Conservation (phyloP, 108 stramenopile species). For the Craspedostauros australis region DNA sequence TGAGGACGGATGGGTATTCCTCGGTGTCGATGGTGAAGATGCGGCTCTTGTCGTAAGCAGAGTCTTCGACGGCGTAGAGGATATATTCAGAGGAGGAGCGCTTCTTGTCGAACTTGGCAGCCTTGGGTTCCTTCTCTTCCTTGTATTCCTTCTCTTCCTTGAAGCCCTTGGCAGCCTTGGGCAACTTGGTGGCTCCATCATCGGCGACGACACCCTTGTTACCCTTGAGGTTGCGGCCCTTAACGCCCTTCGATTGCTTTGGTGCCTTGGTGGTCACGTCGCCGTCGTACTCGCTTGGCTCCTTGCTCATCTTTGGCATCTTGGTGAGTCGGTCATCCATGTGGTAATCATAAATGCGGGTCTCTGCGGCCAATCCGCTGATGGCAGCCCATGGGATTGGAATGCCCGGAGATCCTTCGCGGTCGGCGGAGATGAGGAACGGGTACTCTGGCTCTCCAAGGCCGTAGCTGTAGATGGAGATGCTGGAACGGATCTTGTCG, state of each 20-base stretch:
- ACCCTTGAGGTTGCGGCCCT: too few species aligned
- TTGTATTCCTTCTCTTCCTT: background rate
- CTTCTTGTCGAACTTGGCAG: background rate
- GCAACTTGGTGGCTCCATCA: too few species aligned
- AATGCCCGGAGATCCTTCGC: slow-evolving; percentile 3
- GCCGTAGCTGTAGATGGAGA: slow-evolving; percentile 33
- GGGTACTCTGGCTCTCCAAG: slow-evolving; percentile 30
- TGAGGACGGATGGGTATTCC: slow-evolving; percentile 17
- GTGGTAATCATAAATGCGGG: too few species aligned
- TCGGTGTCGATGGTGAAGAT: slow-evolving; percentile 47
- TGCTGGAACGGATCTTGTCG: slow-evolving; percentile 29
- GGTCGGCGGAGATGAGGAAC: slow-evolving; percentile 23
- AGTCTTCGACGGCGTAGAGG: slow-evolving; percentile 55
- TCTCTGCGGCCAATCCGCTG: slow-evolving; percentile 36
- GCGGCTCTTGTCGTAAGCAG: slow-evolving; percentile 40
- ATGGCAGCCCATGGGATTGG: slow-evolving; percentile 56
- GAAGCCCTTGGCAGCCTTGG: too few species aligned
- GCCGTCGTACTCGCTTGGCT: background rate
- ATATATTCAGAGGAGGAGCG: slow-evolving; percentile 2
- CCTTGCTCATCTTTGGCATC: background rate
- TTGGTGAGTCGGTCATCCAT: too few species aligned
- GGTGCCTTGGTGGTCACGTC: too few species aligned
- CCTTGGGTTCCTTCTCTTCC: background rate
- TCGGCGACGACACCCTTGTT: too few species aligned
- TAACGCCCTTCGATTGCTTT: too few species aligned